Evolutionary conservation across 139 green algal species (phyloP), one percentile per base, ranked within the genome.

Genomic region (Eudorina sp.): DNA sequence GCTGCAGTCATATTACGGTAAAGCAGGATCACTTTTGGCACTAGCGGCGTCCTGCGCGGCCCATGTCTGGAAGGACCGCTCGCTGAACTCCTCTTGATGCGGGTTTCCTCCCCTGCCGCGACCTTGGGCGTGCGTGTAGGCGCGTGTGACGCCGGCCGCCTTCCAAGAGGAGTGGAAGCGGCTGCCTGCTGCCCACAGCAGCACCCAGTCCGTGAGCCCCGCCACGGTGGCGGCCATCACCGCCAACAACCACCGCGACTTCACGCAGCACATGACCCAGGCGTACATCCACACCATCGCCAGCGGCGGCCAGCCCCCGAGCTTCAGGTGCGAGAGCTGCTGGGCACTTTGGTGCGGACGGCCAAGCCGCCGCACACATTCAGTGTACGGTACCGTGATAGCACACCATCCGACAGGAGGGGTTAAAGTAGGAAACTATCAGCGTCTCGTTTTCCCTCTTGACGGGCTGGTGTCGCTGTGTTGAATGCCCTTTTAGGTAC

Each of bases 91-190:
- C n/a, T n/a, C n/a, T n/a, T n/a, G n/a, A n/a, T n/a, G n/a, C n/a
- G n/a, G n/a, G n/a, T n/a, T n/a, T n/a, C n/a, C n/a, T n/a, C n/a
- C n/a, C n/a, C n/a, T n/a, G n/a, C n/a, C n/a, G n/a, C n/a, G n/a
- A n/a, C 31, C 2, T 51, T 51, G 31, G 34, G 29, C 3, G 64
- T 51, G 13, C 38, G 29, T 51, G 23, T 66, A 88, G 78, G 80
- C 81, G 3, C 78, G 81, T 18, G 70, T 92, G 29, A 74, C 92
- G 7, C 34, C 90, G 21, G 84, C 90, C 16, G 86, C 93, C 29
- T 98, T 98, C 83, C 96, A 97, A 90, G 85, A 88, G 27, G 90
- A 92, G n/a, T 98, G 96, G 96, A 85, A 83, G 36, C 55, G 90
- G 29, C 84, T 97, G 83, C 86, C 91, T 2, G 41, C 92, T 5